Evolutionary conservation across 164 flowering plant genomes (phyloP).

Genomic region (Dillenia turbinata): DNA sequence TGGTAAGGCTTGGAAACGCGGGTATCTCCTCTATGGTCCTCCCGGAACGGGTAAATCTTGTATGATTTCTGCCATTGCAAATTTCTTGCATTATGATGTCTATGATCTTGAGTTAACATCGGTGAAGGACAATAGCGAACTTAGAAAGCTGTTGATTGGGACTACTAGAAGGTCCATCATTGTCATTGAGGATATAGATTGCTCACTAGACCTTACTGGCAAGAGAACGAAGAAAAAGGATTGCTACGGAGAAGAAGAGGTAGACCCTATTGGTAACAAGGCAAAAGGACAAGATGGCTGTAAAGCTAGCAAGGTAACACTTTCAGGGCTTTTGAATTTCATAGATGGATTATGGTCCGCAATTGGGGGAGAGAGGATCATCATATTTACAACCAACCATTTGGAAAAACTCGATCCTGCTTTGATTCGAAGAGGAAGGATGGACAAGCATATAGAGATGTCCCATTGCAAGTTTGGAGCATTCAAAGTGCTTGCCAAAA

Average conservation of each 20-base stretch:
- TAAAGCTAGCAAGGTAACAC: neutral
- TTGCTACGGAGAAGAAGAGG: conserved; percentile 2
- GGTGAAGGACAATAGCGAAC: conserved; percentile 35
- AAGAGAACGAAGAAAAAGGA: conserved; percentile 21
- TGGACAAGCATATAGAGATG: conserved; percentile 42
- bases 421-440: conserved; percentile 36
- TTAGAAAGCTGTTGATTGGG: conserved; percentile 35
- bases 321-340: neutral
- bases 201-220: conserved; percentile 41
- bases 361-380: conserved; percentile 29
- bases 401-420: conserved; percentile 47
- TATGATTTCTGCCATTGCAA: conserved; percentile 59
- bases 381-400: conserved; percentile 37
- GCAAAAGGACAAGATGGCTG: conserved; percentile 3
- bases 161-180: conserved; percentile 33
- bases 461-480: conserved; percentile 34
- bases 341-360: conserved; percentile 26
- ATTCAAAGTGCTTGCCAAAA: conserved; percentile 44
- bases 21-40: conserved; percentile 46
- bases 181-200: conserved; percentile 49
- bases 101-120: conserved; percentile 46
- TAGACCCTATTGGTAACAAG: neutral
- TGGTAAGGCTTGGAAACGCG: conserved; percentile 53
- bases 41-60: conserved; percentile 52
- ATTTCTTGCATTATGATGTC: conserved; percentile 32